These are phyloP conservation scores for Populus davidiana DNA, from an alignment of 345 rosid species.

Conservation along the genomic window DNA sequence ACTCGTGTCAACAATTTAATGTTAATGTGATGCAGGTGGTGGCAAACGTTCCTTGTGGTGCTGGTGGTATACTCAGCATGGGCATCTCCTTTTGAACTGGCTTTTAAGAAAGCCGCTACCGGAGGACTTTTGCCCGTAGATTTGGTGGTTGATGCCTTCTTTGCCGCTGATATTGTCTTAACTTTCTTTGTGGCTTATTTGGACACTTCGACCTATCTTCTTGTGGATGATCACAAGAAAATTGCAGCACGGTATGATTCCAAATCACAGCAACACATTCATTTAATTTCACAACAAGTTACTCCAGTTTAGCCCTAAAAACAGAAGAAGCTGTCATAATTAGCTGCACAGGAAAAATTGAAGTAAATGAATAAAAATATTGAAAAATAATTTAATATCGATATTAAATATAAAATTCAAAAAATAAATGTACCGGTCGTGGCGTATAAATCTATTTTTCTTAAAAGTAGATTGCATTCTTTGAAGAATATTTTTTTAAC, in stretches of 20 bases:
- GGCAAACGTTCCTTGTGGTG: constrained; percentile 74
- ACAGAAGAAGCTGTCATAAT: no score
- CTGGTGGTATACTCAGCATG: constrained; percentile 87
- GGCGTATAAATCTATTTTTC: no score
- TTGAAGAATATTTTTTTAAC: no score
- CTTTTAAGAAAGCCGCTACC: constrained; percentile 54
- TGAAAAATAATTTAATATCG: no score
- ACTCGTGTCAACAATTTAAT: neutral
- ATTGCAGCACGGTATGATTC: constrained; percentile 52
- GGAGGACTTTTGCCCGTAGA: constrained; percentile 55
- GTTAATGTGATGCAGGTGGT: constrained; percentile 43
- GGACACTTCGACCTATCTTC: constrained; percentile 70
- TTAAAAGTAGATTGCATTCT: no score
- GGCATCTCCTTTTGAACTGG: constrained; percentile 80
- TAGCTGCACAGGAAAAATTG: no score
- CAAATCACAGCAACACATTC: neutral
- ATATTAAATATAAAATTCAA: no score
- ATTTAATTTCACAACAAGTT: neutral
- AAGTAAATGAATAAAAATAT: no score
- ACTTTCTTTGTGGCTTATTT: constrained; percentile 91
- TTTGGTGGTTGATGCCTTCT: constrained; percentile 71
- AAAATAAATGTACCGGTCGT: no score
- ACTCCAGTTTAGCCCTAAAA: no score
- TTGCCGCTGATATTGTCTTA: constrained; percentile 68
- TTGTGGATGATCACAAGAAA: constrained; percentile 70